These are phyloP conservation scores for Candida insectorum DNA, from an alignment of 805 yeast genomes.

Conservation along the genomic window DNA sequence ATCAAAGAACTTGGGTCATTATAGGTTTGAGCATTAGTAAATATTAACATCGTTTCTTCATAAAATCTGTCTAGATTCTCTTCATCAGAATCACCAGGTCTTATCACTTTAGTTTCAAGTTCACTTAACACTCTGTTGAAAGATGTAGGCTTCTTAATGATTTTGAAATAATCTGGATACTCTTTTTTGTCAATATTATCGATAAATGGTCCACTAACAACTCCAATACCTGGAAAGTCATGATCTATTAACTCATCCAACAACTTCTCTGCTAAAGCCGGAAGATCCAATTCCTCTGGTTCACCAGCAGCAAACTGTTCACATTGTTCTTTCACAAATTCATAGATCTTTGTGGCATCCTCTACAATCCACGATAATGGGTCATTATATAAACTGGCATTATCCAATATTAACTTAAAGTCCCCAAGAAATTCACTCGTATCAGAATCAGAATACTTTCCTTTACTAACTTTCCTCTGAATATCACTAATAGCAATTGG, in stretches of 20 bases:
- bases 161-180: slow-evolving; percentile 77
- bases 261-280: slow-evolving; percentile 19
- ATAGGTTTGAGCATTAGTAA: slow-evolving; percentile 73
- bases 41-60: slow-evolving; percentile 59
- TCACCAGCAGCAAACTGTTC: slow-evolving; percentile 13
- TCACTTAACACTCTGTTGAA: slow-evolving; percentile 55
- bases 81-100: slow-evolving; percentile 22
- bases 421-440: slow-evolving; percentile 31
- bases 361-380: slow-evolving; percentile 55
- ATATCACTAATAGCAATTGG: slow-evolving; percentile 36
- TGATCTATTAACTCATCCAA: slow-evolving; percentile 41
- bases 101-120: slow-evolving; percentile 48
- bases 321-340: slow-evolving; percentile 53
- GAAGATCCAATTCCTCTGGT: slow-evolving; percentile 18
- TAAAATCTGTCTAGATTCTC: slow-evolving; percentile 57
- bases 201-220: slow-evolving; percentile 67
- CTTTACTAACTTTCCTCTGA: slow-evolving; percentile 38
- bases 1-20: slow-evolving; percentile 73
- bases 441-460: slow-evolving; percentile 37
- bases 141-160: slow-evolving; percentile 73
- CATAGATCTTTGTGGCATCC: slow-evolving; percentile 56
- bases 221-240: slow-evolving; percentile 47
- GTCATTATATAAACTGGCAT: slow-evolving; percentile 39
- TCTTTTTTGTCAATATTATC: slow-evolving; percentile 66
- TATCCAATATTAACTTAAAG: slow-evolving; percentile 32